Conservation (phyloP, 352 stramenopile genomes). For the Phytophthora fragariaefolia region DNA sequence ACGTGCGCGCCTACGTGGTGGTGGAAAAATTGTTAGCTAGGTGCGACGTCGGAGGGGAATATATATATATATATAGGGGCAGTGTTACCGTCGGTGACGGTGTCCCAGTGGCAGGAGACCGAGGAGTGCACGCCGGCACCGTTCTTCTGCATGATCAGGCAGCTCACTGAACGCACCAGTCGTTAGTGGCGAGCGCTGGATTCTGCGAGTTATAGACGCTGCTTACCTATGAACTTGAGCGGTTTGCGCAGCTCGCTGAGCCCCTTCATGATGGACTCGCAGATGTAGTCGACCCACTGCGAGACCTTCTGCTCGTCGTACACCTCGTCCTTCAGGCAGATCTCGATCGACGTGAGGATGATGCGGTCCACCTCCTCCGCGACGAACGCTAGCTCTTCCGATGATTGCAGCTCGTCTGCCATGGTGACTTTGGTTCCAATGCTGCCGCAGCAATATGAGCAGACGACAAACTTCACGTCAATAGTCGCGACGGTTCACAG, state of each 20-base stretch:
- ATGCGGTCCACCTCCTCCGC: conserved; percentile 92
- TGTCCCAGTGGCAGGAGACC: conserved; percentile 93
- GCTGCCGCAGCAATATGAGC: background rate
- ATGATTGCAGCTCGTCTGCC: conserved; percentile 88
- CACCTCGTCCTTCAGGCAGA: conserved; percentile 85
- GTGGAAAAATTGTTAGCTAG: background rate
- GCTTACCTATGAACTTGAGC: conserved; percentile 91
- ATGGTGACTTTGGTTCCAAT: conserved; percentile 31
- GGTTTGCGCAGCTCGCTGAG: conserved; percentile 90
- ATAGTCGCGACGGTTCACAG: conserved; percentile 43
- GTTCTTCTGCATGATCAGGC: conserved; percentile 95
- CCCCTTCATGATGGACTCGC: conserved; percentile 87
- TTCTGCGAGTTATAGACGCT: background rate
- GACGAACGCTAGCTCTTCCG: conserved; percentile 91
- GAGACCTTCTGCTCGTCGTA: conserved; percentile 89
- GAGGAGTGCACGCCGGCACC: conserved; percentile 89
- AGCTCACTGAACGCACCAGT: conserved; percentile 65
- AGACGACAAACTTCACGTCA: conserved; percentile 3
- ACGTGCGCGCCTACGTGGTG: conserved; percentile 61
- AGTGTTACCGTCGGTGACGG: conserved; percentile 81
- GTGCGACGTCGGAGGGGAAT: background rate
- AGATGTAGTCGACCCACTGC: conserved; percentile 93
- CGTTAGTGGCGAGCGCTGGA: conserved; percentile 2
- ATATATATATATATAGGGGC: background rate
- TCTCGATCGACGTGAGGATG: conserved; percentile 81